Evolutionary conservation across 257 asterid genomes (phyloP), one percentile per base, ranked within the genome.

Genomic region (Lycium ferocissimum): DNA sequence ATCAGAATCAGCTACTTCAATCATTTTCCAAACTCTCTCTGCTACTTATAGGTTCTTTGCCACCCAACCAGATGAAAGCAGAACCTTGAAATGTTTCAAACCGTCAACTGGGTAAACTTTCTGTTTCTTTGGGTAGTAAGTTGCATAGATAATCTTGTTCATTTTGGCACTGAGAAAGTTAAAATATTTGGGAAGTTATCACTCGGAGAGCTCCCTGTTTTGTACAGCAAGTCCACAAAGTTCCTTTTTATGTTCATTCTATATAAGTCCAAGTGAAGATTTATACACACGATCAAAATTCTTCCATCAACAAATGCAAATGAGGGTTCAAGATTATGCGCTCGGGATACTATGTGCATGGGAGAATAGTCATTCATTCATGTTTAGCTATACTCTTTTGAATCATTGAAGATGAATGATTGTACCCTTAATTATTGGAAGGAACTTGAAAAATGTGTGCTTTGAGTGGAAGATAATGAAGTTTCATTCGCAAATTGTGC

Each of bases 211-310:
- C 33, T 26, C 33, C 33, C 33, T 26, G 33, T 26, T 1, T 76
- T 22, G 81, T 75, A 51, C 47, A 76, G 81, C 63, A 76, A 76
- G 63, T 76, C 63, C 81, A 26, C 7, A 1, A 51, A 51, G 81
- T 51, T 51, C 58, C 63, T 72, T 7, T 13, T 51, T 13, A 13
- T 75, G 81, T 6, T 75, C 61, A 20, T 47, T 75, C 43, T 47
- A 47, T 76, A 13, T 14, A 51, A 33, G 81, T 76, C 12, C 14
- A 26, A 49, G 20, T 26, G 62, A 22, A 49, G 62, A 75, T 75
- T 22, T 22, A 22, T 49, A 49, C 81, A 12, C 81, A 22, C 49
- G 62, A 49, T 7, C 17, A 22, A 22, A 15, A 75, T 75, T 49
- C 45, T 75, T 75, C 81, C 45, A 49, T 75, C 62, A 22, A 75